Evolutionary conservation across 1,139 yeast genomes (phyloP), one percentile per base, ranked within the genome.

Genomic region (Lodderomyces elongisporus): DNA sequence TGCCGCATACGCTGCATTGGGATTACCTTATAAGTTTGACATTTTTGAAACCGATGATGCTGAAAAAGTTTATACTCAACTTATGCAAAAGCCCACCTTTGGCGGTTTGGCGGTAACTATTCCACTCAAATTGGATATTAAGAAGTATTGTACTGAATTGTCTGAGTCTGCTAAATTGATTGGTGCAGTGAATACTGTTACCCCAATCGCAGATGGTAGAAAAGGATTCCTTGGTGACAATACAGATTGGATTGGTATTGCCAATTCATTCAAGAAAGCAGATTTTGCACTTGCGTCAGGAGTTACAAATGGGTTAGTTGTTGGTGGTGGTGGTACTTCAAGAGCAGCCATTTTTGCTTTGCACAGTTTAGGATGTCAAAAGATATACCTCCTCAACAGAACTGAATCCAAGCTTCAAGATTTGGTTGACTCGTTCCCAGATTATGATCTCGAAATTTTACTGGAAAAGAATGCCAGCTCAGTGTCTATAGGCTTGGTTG

Each of bases 321-420:
- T 91, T 45, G 99, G 99, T 32, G 96, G 95, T 18, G 99, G 99
- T 28, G 99, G 99, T 31, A 89, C 99, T 24, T 81, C 96, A 0
- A 75, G 96, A 51, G 96, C 98, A 27, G 98, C 97, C 1, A 77
- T 85, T 16, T 89, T 74, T 56, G 97, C 98, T 1, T 70, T 91
- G 48, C 76, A 79, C 49, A 56, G 75, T 42, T 63, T 91, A 65
- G 96, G 96, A 2, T 87, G 94, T 54, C 49, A 66, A 26, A 76
- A 70, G 45, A 84, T 91, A 40, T 88, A 79, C 62, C 67, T 91
- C 66, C 58, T 85, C 38, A 91, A 91, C 65, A 78, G 99, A 52
- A 87, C 96, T 1, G 56, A 64, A 2, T 59, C 79, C 10, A 88
- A 87, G 49, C 66, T 87, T 33, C 58, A 58, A 14, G 80, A 72